Evolutionary conservation across 176 grass and related monocot species (phyloP), one percentile per base, ranked within the genome.

Genomic region (Rhipidocladum racemiflorum): DNA sequence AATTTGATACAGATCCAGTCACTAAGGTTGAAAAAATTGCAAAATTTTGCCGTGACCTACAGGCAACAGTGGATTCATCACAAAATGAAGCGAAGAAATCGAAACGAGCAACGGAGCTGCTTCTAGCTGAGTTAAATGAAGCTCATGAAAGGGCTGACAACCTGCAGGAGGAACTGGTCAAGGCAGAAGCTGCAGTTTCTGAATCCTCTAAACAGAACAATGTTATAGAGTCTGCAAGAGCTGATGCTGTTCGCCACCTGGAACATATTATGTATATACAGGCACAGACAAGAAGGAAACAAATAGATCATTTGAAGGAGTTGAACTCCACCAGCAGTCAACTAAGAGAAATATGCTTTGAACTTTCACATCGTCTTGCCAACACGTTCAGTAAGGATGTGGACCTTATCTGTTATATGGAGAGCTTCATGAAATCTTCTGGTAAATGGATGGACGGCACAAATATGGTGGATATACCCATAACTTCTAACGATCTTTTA

Each of bases 51-150:
- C 74, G 70, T 24, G 75, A 93, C 77, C 79, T 95, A 72, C 74
- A 83, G 49, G 61, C 65, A 62, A 72, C 87, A 64, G 48, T 85
- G 24, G 63, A 38, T 94, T 92, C 85, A 80, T 89, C 77, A 20
- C 86, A 95, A 86, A 84, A 88, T 72, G 90, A 95, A 87, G 78
- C 86, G 49, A 94, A 88, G 45, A 95, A 93, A 87, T 89, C 87
- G 0, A 98, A 94, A 84, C 77, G 79, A 57, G 76, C 88, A 74
- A 90, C 87, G 35, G 92, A 95, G 64, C 85, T 98, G 39, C 92
- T 98, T 80, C 68, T 98, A 56, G 76, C 86, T 74, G 95, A 98
- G 88, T 85, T 98, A 70, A 95, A 95, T 86, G 95, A 98, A 85
- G 89, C 88, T 50, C 95, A 95, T 85, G 95, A 98, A 81, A 95